Conservation (phyloP, 1,284 basidiomycete species). For the Fomes fomentarius region DNA sequence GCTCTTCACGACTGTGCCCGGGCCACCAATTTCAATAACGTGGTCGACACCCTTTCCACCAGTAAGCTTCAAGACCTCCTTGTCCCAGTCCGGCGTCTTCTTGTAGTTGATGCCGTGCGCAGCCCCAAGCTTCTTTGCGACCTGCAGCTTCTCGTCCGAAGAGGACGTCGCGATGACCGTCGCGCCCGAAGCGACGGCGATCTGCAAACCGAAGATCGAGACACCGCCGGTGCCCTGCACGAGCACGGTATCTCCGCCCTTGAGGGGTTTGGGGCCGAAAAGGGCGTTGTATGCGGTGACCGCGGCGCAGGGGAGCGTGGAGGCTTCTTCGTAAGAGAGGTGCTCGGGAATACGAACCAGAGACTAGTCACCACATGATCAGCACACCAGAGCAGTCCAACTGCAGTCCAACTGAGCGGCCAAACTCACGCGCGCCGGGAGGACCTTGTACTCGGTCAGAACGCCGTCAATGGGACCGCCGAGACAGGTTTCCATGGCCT, state of each 20-base stretch:
- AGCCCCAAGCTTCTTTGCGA: too few relatives aligned
- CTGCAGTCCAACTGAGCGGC: constrained; percentile 45
- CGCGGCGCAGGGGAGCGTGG: constrained; percentile 35
- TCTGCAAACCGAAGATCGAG: too few relatives aligned
- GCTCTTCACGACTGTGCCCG: constrained; percentile 41
- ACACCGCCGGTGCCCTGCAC: constrained; percentile 43
- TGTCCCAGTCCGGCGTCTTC: too few relatives aligned
- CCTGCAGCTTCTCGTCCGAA: too few relatives aligned
- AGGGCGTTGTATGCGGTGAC: constrained; percentile 45
- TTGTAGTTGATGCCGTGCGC: too few relatives aligned
- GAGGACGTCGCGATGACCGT: too few relatives aligned
- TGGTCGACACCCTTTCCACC: constrained; percentile 43
- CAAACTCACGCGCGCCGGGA: constrained; percentile 22
- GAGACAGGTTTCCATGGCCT: constrained; percentile 38
- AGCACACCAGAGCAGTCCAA: constrained; percentile 38
- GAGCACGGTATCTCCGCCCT: constrained; percentile 35
- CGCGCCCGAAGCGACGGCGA: too few relatives aligned
- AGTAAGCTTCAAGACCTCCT: constrained; percentile 30
- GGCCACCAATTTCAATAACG: constrained; percentile 45
- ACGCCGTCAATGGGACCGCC: constrained; percentile 59
- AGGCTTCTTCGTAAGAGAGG: constrained; percentile 39
- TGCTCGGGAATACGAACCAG: constrained; percentile 38
- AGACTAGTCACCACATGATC: constrained; percentile 14
- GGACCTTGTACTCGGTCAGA: constrained; percentile 51
- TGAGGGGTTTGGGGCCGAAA: constrained; percentile 34